Evolutionary conservation across 345 rosid species (phyloP), one percentile per base, ranked within the genome.

Genomic region (Tarenaya hassleriana): DNA sequence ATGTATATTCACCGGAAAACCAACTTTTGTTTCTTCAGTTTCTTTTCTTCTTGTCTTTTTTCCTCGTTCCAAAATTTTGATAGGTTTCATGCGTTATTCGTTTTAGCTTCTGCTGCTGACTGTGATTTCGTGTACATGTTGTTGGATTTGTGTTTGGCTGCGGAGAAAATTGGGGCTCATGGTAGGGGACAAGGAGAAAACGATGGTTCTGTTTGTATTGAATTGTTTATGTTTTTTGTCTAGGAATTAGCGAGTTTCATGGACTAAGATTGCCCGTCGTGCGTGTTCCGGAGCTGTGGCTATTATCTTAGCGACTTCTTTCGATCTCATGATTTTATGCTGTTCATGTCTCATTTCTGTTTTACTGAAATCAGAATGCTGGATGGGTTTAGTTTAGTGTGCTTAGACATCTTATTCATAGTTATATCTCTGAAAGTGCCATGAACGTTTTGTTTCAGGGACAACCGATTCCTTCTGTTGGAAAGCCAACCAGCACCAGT

Each of bases 401-500:
- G 10, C 19, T 1, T 15, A 24, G 29, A 5, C 29, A 24, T 24
- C 29, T 2, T 2, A 24, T 24, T 24, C 29, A 24, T 24, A 2
- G 29, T 24, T 24, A 5, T 24, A 5, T 47, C 39, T 34, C 56
- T 46, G 15, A 66, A 27, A 6, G 2, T 60, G 45, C 2, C 7
- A 15, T 14, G 2, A 15, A 33, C 17, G 41, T 16, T 55, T 32
- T 41, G 16, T 10, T 44, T 8, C 56, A 80, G 92, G 79, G 63
- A 65, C 63, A 60, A 40, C 62, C 43, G 8, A 61, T 49, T 63
- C 47, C 50, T 50, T 57, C 73, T 24, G 45, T 37, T 33, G 66
- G 55, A 5, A 62, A 35, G 47, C 58, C 71, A 21, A 52, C 68
- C 27, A 75, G 58, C 46, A 60, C 73, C 48, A 55, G 58, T 60